These are phyloP conservation scores for Hydnum rufescens DNA, from an alignment of 768 basidiomycete genomes.

Conservation along the genomic window DNA sequence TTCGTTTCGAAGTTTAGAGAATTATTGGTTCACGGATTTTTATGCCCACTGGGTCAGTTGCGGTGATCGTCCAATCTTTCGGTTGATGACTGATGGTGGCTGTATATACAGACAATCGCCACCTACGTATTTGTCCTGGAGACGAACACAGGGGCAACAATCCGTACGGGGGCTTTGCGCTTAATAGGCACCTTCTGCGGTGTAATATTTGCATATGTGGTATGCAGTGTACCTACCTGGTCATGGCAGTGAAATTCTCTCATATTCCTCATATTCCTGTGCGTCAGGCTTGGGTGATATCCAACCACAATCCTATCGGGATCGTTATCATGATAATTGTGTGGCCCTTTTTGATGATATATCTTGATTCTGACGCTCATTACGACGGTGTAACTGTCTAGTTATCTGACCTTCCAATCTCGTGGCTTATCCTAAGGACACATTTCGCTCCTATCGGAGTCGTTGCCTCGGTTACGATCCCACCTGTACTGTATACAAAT, in stretches of 20 bases:
- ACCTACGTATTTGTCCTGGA: conserved; percentile 33
- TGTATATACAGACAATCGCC: conserved; percentile 16
- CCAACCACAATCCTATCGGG: conserved; percentile 24
- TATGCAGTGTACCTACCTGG: conserved; percentile 10
- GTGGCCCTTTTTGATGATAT: neutral
- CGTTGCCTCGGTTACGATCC: conserved; percentile 25
- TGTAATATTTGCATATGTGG: conserved; percentile 19
- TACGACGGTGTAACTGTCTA: conserved; percentile 9
- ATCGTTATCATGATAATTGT: conserved; percentile 24
- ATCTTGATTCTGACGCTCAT: neutral
- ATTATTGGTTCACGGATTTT: conserved; percentile 20
- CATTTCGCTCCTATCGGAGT: neutral
- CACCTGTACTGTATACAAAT: conserved; percentile 24
- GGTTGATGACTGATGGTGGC: no score
- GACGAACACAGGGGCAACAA: conserved; percentile 32
- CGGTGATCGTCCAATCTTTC: neutral
- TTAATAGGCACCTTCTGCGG: conserved; percentile 21
- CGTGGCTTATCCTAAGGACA: conserved; percentile 23
- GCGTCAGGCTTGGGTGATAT: conserved; percentile 25
- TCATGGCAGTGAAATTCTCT: no score
- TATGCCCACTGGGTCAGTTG: conserved; percentile 28
- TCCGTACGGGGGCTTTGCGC: conserved; percentile 21
- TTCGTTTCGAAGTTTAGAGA: conserved; percentile 14
- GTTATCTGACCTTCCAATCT: conserved; percentile 27
- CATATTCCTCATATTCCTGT: no score